phyloP scores from a whole-genome alignment of 2,329 filamentous ascomycete genomes.

The Exophiala oligosperma region DNA sequence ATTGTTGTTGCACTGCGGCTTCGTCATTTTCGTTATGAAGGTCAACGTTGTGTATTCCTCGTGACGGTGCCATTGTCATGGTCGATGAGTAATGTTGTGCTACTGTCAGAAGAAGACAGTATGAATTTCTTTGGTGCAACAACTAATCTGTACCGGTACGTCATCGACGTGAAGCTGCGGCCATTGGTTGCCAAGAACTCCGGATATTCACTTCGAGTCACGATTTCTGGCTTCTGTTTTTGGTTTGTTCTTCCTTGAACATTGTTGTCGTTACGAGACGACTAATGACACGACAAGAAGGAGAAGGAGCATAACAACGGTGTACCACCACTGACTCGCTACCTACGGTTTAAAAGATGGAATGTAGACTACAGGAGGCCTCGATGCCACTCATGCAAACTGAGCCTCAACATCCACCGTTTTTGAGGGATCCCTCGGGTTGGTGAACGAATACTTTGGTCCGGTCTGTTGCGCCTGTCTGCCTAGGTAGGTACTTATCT shows the following conservation, averaged over 20 bases:
- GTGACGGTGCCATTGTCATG: constrained; percentile 13
- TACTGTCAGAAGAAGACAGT: not conserved
- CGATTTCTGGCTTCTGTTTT: not conserved
- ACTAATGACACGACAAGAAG: not conserved
- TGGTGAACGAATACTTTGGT: too few relatives aligned
- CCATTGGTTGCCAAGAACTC: not conserved
- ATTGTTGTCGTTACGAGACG: not conserved
- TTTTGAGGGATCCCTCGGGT: too few relatives aligned
- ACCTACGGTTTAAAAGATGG: not conserved
- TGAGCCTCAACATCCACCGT: too few relatives aligned
- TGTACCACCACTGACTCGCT: not conserved
- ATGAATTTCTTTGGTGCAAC: not conserved
- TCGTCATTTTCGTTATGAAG: constrained; percentile 9
- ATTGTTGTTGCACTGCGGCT: constrained; percentile 25
- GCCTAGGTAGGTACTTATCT: too few relatives aligned
- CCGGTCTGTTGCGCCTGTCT: too few relatives aligned
- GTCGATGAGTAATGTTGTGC: not conserved
- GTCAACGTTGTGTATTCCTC: constrained; percentile 1
- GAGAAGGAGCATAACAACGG: not conserved
- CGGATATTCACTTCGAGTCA: not conserved
- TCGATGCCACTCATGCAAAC: not conserved
- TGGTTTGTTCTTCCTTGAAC: not conserved
- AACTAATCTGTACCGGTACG: not conserved
- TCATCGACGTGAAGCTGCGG: not conserved
- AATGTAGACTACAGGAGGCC: not conserved